Conservation (phyloP, 495 filamentous ascomycete genomes). For the Penicillium parvum region DNA sequence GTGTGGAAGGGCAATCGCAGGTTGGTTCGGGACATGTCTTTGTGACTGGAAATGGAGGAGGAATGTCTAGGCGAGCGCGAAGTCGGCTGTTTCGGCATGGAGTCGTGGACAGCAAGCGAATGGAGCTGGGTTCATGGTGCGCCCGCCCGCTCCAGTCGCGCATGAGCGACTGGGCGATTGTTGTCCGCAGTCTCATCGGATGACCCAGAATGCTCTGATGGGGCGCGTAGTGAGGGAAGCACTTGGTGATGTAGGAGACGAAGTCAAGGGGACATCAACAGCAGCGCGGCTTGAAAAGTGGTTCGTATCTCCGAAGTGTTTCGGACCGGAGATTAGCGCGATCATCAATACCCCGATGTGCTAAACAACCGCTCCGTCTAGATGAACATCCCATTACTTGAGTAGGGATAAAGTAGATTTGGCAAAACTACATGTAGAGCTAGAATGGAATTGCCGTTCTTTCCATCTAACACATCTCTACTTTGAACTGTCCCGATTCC, state of each 20-base stretch:
- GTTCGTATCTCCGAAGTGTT: slow-evolving; percentile 4
- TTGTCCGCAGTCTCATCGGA: slow-evolving; percentile 6
- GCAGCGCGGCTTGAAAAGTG: too few species aligned
- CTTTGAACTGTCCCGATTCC: too few species aligned
- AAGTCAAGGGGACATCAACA: too few species aligned
- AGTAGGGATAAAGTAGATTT: too few species aligned
- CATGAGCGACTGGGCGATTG: slow-evolving; percentile 13
- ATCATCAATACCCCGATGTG: neutral
- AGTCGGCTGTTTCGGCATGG: slow-evolving; percentile 12
- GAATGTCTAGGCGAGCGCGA: slow-evolving; percentile 36
- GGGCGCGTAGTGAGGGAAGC: too few species aligned
- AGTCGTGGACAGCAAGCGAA: slow-evolving; percentile 27
- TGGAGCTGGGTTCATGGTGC: slow-evolving; percentile 2
- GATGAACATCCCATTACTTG: too few species aligned
- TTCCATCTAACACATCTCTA: too few species aligned
- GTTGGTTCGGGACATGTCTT: slow-evolving; percentile 65
- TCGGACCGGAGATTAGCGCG: slow-evolving; percentile 13
- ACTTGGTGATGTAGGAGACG: too few species aligned
- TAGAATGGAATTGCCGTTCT: too few species aligned
- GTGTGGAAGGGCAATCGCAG: slow-evolving; percentile 64
- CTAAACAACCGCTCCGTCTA: too few species aligned
- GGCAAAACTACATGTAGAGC: too few species aligned
- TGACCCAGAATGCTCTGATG: neutral
- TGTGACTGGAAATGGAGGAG: slow-evolving; percentile 44
- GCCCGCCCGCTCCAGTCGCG: slow-evolving; percentile 17